phyloP scores from a whole-genome alignment of 345 rosid genomes.

The Citrus cavaleriei region DNA sequence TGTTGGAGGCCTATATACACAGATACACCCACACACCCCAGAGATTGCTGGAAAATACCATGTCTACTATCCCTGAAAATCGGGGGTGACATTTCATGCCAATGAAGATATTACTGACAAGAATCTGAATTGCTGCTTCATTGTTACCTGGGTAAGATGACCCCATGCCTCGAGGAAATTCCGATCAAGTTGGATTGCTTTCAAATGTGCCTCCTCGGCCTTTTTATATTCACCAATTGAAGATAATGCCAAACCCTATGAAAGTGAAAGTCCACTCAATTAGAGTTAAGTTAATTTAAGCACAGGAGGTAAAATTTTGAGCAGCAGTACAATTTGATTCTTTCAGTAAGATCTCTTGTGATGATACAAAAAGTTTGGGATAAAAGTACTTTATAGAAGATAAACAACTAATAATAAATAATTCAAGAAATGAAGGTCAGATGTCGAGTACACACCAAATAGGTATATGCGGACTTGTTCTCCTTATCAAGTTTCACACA shows the following conservation, averaged over 20 bases:
- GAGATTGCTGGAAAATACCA: background rate
- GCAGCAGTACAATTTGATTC: background rate
- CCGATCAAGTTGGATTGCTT: slow-evolving; percentile 77
- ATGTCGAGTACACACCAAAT: slow-evolving; percentile 54
- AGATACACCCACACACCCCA: background rate
- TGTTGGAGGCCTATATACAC: background rate
- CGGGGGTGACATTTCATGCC: background rate
- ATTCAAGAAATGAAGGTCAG: background rate
- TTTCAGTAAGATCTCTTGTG: background rate
- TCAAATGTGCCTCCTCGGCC: slow-evolving; percentile 86
- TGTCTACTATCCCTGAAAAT: background rate
- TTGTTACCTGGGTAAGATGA: slow-evolving; percentile 78
- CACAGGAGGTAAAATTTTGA: slow-evolving; percentile 2
- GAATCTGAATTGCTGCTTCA: background rate
- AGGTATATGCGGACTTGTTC: slow-evolving; percentile 89
- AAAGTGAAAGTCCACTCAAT: slow-evolving; percentile 20
- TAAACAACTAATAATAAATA: background rate
- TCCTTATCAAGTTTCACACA: slow-evolving; percentile 80
- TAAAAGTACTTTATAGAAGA: background rate
- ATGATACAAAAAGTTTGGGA: background rate
- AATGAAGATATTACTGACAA: background rate
- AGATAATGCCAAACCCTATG: slow-evolving; percentile 74
- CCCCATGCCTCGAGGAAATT: slow-evolving; percentile 87
- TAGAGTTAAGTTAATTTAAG: slow-evolving; percentile 3
- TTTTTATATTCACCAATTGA: slow-evolving; percentile 70